Evolutionary conservation across 164 flowering plant genomes (phyloP).

Genomic region (Sedum album): DNA sequence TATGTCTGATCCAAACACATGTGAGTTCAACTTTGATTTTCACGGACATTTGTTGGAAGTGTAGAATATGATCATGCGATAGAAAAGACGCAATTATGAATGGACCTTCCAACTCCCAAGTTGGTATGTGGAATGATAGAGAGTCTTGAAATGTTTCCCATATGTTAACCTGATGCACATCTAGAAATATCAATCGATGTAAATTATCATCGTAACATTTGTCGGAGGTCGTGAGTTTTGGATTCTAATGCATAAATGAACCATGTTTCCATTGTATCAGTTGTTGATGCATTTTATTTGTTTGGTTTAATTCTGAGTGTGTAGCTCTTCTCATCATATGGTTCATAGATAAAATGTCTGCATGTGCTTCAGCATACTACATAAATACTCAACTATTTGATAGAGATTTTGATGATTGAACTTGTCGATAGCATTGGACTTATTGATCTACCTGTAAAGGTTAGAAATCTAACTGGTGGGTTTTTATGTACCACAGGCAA

Average conservation of each 20-base stretch:
- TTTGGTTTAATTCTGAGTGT: neutral
- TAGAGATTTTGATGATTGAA: neutral
- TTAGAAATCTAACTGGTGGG: neutral
- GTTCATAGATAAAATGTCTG: neutral
- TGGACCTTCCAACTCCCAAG: no score
- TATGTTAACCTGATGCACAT: neutral
- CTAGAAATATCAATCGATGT: neutral
- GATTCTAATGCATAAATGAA: neutral
- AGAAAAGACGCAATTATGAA: neutral
- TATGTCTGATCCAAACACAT: neutral
- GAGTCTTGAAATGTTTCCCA: neutral
- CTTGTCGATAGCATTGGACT: no score
- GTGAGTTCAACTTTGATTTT: neutral
- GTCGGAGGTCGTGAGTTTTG: no score
- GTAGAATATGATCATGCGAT: neutral
- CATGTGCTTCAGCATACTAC: neutral
- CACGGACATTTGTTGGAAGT: no score
- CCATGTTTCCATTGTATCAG: neutral
- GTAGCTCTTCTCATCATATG: neutral
- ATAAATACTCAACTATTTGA: no score
- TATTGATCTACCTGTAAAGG: neutral
- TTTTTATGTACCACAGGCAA: neutral
- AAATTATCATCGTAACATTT: neutral
- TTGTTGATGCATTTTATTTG: neutral
- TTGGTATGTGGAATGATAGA: no score